Percentiles rank a stretch among this genome's conserved stretches.
Evolutionary conservation across 257 asterid species (phyloP).

Genomic region (Solanum pimpinellifolium): DNA sequence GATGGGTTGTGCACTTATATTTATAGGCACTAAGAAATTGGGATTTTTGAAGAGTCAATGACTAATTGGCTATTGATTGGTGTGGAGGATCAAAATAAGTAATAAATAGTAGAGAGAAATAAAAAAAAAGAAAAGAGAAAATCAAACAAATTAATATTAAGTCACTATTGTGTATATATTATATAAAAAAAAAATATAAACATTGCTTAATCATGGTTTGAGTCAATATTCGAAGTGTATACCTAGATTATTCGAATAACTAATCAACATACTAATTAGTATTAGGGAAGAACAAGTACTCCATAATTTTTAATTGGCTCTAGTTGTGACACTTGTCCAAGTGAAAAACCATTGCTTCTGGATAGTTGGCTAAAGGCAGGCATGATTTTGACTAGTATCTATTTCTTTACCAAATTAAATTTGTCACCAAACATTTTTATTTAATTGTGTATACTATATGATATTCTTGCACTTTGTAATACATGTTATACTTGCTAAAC

Average conservation of each 20-base stretch:
- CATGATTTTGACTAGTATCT: not conserved
- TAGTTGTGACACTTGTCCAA: not conserved
- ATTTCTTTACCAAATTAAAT: not conserved
- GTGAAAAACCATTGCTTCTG: not conserved
- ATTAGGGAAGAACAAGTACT: not conserved
- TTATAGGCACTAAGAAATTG: not conserved
- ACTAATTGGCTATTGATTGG: not conserved
- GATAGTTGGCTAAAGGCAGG: not conserved
- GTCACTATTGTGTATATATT: too few relatives aligned
- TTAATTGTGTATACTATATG: too few relatives aligned
- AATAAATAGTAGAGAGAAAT: not conserved
- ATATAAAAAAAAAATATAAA: not conserved
- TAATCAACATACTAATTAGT: not conserved
- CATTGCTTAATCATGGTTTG: not conserved
- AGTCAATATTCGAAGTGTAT: not conserved
- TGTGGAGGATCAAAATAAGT: not conserved
- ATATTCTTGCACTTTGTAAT: not conserved
- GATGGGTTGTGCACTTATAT: not conserved
- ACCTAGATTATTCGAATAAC: not conserved
- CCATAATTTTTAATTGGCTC: not conserved
- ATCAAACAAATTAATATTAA: not conserved
- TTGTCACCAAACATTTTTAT: not conserved
- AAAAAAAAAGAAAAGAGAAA: not conserved
- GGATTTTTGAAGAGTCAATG: not conserved
- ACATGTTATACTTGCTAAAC: not conserved